phyloP scores from a whole-genome alignment of 495 filamentous ascomycete species.

The Bryoglossum gracile region DNA sequence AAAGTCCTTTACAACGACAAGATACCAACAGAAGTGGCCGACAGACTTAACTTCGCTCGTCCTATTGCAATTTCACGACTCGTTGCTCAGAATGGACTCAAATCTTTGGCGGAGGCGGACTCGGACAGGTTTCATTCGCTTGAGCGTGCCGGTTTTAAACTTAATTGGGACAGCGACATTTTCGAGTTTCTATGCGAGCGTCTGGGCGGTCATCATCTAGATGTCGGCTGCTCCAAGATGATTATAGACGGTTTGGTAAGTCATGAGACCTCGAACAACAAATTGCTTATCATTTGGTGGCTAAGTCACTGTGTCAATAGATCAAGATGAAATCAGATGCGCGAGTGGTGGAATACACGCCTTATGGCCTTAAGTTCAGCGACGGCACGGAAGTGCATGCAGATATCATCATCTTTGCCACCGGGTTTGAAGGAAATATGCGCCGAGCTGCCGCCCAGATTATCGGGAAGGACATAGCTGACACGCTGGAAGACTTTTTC shows the following conservation, averaged over 20 bases:
- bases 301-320: conserved; percentile 14
- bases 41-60: neutral
- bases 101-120: neutral
- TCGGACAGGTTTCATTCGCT: conserved; percentile 2
- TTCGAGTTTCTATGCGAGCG: conserved; percentile 24
- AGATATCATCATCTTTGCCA: conserved; percentile 33
- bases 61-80: neutral
- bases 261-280: neutral
- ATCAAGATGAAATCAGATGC: conserved; percentile 13
- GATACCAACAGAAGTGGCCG: neutral
- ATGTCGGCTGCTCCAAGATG: conserved; percentile 25
- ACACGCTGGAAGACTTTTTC: conserved; percentile 26
- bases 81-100: neutral
- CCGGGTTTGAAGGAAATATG: conserved; percentile 29
- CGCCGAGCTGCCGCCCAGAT: conserved; percentile 16
- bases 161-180: conserved; percentile 18
- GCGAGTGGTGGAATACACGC: conserved; percentile 21
- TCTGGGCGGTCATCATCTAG: conserved; percentile 31
- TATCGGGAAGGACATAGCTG: conserved; percentile 25
- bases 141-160: conserved; percentile 4
- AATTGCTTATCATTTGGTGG: neutral
- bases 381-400: conserved; percentile 26
- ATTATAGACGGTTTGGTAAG: conserved; percentile 24
- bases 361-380: conserved; percentile 23
- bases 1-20: conserved; percentile 1